Evolutionary conservation across 495 filamentous ascomycete species (phyloP).

Genomic region (Trypethelium eluteriae): DNA sequence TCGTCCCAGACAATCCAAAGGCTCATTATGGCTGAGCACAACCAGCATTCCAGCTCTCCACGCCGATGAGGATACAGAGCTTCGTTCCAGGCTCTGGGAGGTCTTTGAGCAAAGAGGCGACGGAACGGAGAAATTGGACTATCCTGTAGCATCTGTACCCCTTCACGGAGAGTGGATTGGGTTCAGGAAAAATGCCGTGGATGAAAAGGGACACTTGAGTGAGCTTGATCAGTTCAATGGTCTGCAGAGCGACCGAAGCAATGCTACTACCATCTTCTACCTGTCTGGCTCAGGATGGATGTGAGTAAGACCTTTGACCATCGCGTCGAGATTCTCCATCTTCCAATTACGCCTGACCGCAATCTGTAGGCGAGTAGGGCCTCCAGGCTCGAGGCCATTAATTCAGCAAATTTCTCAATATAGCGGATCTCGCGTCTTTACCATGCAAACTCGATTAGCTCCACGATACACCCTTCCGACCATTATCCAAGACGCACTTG

Average conservation of each 20-base stretch:
- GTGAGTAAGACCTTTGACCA: constrained; percentile 13
- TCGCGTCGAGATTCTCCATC: neutral
- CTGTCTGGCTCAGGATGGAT: constrained; percentile 21
- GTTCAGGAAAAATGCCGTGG: neutral
- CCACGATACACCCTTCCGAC: constrained; percentile 23
- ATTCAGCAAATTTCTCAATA: constrained; percentile 17
- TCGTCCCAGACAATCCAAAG: constrained; percentile 16
- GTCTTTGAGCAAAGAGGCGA: constrained; percentile 16
- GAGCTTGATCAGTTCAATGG: constrained; percentile 18
- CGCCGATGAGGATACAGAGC: constrained; percentile 1
- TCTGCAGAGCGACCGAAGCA: constrained; percentile 14
- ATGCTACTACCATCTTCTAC: constrained; percentile 19
- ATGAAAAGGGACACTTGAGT: neutral
- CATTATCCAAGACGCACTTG: constrained; percentile 18
- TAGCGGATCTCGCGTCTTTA: constrained; percentile 16
- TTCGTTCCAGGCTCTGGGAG: constrained; percentile 18
- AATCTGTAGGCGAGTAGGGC: constrained; percentile 14
- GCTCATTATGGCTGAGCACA: constrained; percentile 16
- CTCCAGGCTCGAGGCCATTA: constrained; percentile 19
- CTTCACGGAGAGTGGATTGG: constrained; percentile 20
- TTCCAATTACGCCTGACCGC: neutral
- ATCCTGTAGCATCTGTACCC: constrained; percentile 13
- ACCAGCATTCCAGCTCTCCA: constrained; percentile 14
- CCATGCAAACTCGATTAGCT: constrained; percentile 17
- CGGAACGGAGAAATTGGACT: constrained; percentile 17